These are phyloP conservation scores for Citrullus mucosospermus DNA, from an alignment of 306 rosid genomes.

Conservation along the genomic window DNA sequence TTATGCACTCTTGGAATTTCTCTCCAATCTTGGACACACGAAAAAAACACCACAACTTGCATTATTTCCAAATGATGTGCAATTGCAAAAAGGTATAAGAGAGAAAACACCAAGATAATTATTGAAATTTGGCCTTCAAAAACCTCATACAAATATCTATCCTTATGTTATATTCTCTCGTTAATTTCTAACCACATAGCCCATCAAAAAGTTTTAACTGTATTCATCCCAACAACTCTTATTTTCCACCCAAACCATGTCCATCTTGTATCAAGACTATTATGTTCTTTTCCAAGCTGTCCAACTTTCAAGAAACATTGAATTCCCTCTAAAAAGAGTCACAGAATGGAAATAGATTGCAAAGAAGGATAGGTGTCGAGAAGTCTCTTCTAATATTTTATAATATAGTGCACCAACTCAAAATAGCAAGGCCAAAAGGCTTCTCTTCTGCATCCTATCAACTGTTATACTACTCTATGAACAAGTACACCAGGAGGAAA, in stretches of 20 bases:
- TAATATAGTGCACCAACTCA: background rate
- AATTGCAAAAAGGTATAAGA: background rate
- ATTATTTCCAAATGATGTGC: background rate
- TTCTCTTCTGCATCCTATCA: background rate
- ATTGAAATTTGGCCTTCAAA: background rate
- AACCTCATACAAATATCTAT: background rate
- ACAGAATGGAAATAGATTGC: background rate
- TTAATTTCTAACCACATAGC: background rate
- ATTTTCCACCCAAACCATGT: background rate
- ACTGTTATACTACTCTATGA: background rate
- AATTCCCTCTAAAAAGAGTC: background rate
- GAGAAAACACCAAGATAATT: background rate
- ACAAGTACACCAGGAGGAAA: background rate
- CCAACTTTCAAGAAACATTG: background rate
- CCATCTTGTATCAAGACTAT: background rate
- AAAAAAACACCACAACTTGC: background rate
- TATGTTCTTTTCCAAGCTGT: background rate
- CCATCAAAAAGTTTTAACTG: background rate
- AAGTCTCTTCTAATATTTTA: background rate
- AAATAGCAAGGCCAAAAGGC: too few species aligned
- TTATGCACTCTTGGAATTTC: too few species aligned
- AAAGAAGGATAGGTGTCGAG: background rate
- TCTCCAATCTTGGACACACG: too few species aligned
- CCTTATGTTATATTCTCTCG: background rate
- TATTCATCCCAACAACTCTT: background rate